phyloP scores from a whole-genome alignment of 2,329 filamentous ascomycete species.

The Trichoderma endophyticum region DNA sequence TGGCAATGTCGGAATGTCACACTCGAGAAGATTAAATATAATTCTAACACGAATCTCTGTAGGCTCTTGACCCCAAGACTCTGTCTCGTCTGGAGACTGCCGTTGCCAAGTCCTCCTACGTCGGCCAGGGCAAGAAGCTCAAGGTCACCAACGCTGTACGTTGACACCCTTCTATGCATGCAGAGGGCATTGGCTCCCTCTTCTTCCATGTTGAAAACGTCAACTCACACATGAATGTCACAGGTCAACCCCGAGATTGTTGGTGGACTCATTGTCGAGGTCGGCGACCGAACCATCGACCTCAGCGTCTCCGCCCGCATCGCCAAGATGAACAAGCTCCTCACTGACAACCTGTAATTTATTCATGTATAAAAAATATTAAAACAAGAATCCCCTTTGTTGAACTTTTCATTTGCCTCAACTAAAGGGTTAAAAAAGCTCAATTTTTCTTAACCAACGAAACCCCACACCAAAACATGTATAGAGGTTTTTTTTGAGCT shows the following conservation, averaged over 20 bases:
- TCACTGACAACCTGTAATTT: constrained; percentile 85
- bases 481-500: constrained; percentile 2
- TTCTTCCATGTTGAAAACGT: background rate
- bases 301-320: constrained; percentile 93
- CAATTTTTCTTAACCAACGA: background rate
- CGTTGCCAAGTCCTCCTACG: constrained; percentile 84
- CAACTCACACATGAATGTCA: background rate
- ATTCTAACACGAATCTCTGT: constrained; percentile 23
- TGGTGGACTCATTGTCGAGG: constrained; percentile 91
- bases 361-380: constrained; percentile 18
- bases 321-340: constrained; percentile 98
- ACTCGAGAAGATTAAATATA: background rate
- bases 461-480: background rate
- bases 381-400: constrained; percentile 26
- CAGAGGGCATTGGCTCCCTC: background rate
- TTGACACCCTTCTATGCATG: background rate
- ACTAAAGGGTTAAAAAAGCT: background rate
- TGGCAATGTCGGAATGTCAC: no score
- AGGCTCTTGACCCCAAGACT: constrained; percentile 85
- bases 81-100: constrained; percentile 82
- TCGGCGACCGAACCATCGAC: constrained; percentile 97
- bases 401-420: background rate
- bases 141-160: constrained; percentile 88
- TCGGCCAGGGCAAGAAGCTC: constrained; percentile 91
- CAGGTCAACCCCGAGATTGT: constrained; percentile 93